Evolutionary conservation across 1,284 basidiomycete species (phyloP), one percentile per base, ranked within the genome.

Genomic region (Melampsora occidentalis): DNA sequence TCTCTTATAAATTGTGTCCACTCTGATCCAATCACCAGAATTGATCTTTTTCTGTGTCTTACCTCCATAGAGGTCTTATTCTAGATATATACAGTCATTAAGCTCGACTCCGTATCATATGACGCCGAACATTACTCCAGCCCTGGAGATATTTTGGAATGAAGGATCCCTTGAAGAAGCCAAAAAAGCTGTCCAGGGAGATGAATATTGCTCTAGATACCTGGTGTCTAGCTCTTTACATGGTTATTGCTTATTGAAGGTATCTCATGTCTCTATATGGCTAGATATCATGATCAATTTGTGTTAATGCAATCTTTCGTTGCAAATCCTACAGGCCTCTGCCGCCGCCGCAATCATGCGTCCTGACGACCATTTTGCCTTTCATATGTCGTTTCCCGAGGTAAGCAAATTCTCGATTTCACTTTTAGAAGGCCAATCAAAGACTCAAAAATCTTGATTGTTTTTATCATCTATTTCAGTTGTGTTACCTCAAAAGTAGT

Each of bases 351-450:
- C 70, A 18, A 51, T 71, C 9, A 49, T 61, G 28, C 35, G 57
- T 0, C 28, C 61, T 16, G n/a, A 65, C 31, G 42, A 71, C 31
- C 48, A 48, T 51, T 71, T 65, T 39, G 57, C 62, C 31, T 71
- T 71, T 53, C 28, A 65, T 22, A 49, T 71, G 33, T 57, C 59
- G 5, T 71, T 71, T 28, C 42, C 59, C 22, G 70, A 71, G 61
- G 70, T 71, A 64, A 64, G 49, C 57, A 20, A 57, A 14, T n/a
- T 14, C 14, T 6, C 33, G 4, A 51, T 18, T 31, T 33, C 28
- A 28, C 18, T 25, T 46, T 20, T 39, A 2, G 14, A 28, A 28
- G 10, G 10, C 20, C 53, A 42, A 20, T 39, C 4, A 25, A 22
- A 7, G 28, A 53, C 22, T 71, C 14, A 25, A 14, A n/a, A 18